These are phyloP conservation scores for Suillus weaverae DNA, from an alignment of 768 basidiomycete species.

Conservation along the genomic window DNA sequence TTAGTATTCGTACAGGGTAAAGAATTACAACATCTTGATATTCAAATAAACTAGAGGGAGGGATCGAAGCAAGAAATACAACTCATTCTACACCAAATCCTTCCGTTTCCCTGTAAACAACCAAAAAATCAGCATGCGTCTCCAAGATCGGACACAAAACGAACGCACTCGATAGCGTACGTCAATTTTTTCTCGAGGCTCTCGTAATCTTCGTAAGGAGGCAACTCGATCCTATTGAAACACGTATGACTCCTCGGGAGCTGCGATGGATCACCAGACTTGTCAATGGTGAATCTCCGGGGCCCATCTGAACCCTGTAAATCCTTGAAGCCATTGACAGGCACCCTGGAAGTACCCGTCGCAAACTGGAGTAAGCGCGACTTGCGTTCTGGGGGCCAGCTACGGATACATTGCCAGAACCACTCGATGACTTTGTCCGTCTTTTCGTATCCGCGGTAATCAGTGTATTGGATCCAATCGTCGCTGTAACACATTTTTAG, in stretches of 20 bases:
- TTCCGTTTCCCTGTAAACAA: conserved; percentile 63
- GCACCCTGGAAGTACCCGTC: conserved; percentile 80
- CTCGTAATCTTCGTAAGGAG: conserved; percentile 87
- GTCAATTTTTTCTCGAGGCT: conserved; percentile 83
- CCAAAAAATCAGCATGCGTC: conserved; percentile 8
- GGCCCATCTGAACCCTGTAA: conserved; percentile 93
- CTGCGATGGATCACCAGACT: conserved; percentile 86
- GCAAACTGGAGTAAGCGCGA: conserved; percentile 86
- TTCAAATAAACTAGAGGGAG: conserved; percentile 4
- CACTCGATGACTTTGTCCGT: conserved; percentile 88
- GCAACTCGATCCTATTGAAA: conserved; percentile 88
- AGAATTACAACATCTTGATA: conserved; percentile 2
- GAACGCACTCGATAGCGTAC: conserved; percentile 76
- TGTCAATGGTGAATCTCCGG: conserved; percentile 91
- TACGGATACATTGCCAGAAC: conserved; percentile 93
- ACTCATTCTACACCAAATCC: conserved; percentile 65
- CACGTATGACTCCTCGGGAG: conserved; percentile 92
- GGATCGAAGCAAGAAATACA: conserved; percentile 10
- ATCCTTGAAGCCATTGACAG: conserved; percentile 94
- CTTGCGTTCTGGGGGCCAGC: conserved; percentile 89
- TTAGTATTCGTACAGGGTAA: background rate
- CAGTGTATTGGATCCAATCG: conserved; percentile 93
- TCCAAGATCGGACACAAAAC: background rate
- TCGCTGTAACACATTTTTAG: conserved; percentile 45
- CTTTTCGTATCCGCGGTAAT: conserved; percentile 86